Conservation (phyloP, 176 grass and related monocot genomes). For the Avena eriantha region DNA sequence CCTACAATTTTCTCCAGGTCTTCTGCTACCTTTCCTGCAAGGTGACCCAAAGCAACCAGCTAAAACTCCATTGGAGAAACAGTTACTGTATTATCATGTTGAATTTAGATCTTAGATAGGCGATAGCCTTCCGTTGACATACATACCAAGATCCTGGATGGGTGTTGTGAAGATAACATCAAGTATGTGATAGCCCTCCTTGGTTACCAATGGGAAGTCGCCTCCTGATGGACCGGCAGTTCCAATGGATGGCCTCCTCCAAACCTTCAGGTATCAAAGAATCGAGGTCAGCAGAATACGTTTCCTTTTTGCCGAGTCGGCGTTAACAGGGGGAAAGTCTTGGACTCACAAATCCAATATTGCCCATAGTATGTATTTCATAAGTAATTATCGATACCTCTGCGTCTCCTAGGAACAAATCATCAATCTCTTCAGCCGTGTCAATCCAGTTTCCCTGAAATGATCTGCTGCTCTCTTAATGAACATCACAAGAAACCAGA, state of each 20-base stretch:
- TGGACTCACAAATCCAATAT: not conserved
- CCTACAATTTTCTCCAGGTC: conserved; percentile 61
- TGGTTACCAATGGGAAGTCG: conserved; percentile 80
- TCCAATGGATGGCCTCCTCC: conserved; percentile 84
- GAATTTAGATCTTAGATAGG: not conserved
- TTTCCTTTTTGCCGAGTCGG: not conserved
- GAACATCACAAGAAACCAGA: conserved; percentile 20
- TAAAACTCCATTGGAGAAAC: not conserved
- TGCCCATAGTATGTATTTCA: not conserved
- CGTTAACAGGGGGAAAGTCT: not conserved
- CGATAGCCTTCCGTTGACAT: not conserved
- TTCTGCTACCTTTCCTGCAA: conserved; percentile 83
- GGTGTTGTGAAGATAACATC: conserved; percentile 93
- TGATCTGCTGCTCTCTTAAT: conserved; percentile 40
- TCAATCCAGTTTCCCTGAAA: conserved; percentile 90
- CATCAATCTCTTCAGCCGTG: conserved; percentile 86
- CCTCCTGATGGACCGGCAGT: conserved; percentile 71
- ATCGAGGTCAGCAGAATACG: not conserved
- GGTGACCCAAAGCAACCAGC: not conserved
- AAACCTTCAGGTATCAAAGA: conserved; percentile 64
- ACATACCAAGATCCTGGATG: conserved; percentile 75
- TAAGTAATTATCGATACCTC: conserved; percentile 49
- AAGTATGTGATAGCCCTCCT: conserved; percentile 75
- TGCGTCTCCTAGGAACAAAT: conserved; percentile 89
- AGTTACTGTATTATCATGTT: not conserved